Conservation (phyloP, 2,329 filamentous ascomycete genomes). For the Myriosclerotinia duriaeana region DNA sequence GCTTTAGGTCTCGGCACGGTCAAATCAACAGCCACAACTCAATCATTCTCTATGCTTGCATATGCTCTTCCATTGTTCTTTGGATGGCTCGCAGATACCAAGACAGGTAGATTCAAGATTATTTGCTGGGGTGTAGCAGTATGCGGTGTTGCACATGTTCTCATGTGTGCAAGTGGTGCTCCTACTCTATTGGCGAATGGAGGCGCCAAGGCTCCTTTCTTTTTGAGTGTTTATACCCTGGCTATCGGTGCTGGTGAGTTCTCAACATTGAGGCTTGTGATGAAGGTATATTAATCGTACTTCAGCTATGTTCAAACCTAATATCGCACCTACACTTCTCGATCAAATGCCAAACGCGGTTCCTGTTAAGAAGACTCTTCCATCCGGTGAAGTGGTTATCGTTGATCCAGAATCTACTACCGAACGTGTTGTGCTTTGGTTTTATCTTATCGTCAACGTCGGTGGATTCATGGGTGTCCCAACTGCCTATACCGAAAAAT, state of each 20-base stretch:
- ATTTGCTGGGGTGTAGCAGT: slow-evolving; percentile 51
- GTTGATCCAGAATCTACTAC: slow-evolving; percentile 59
- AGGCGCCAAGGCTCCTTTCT: slow-evolving; percentile 59
- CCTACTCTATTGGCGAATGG: slow-evolving; percentile 55
- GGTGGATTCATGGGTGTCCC: slow-evolving; percentile 54
- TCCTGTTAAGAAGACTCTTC: slow-evolving; percentile 47
- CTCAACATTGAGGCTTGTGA: slow-evolving; percentile 50
- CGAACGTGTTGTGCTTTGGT: slow-evolving; percentile 48
- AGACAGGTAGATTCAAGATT: slow-evolving; percentile 64
- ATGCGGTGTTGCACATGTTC: slow-evolving; percentile 59
- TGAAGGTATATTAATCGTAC: slow-evolving; percentile 53
- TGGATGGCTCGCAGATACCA: slow-evolving; percentile 60
- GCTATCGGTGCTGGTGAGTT: slow-evolving; percentile 42
- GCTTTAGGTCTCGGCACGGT: slow-evolving; percentile 59
- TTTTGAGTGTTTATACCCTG: slow-evolving; percentile 36
- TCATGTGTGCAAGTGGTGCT: slow-evolving; percentile 63
- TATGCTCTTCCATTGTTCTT: slow-evolving; percentile 51
- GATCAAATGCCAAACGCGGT: slow-evolving; percentile 53
- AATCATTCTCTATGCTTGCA: slow-evolving; percentile 53
- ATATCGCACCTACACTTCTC: slow-evolving; percentile 62
- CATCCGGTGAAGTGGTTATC: slow-evolving; percentile 58
- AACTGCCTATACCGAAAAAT: slow-evolving; percentile 47
- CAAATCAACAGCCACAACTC: slow-evolving; percentile 51
- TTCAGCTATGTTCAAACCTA: slow-evolving; percentile 68
- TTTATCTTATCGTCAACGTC: slow-evolving; percentile 70